phyloP scores from a whole-genome alignment of 768 basidiomycete species.

The Naganishia randhawae region DNA sequence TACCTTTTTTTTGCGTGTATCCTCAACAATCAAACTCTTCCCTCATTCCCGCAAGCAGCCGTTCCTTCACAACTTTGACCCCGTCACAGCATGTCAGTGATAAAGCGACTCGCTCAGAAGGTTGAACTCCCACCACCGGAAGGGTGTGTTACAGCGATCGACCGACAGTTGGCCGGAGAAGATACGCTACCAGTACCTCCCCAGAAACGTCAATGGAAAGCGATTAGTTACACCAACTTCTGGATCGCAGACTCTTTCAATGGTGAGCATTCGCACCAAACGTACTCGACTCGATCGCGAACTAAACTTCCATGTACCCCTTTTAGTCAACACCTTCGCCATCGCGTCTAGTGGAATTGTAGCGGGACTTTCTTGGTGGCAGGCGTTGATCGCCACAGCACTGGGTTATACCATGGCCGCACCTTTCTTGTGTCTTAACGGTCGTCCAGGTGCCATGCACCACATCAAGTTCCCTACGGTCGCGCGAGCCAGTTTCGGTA shows the following conservation, averaged over 20 bases:
- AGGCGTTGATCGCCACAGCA: constrained; percentile 68
- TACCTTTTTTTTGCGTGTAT: too few relatives aligned
- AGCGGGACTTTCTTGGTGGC: constrained; percentile 67
- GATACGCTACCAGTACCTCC: constrained; percentile 67
- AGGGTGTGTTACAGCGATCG: constrained; percentile 13
- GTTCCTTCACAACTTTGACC: neutral
- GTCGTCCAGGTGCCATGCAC: constrained; percentile 70
- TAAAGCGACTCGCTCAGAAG: constrained; percentile 7
- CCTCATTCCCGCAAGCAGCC: neutral
- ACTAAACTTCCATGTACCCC: constrained; percentile 48
- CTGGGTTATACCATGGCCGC: constrained; percentile 59
- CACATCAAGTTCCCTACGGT: constrained; percentile 59
- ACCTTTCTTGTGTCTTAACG: constrained; percentile 72
- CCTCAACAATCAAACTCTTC: too few relatives aligned
- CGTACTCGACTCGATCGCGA: constrained; percentile 29
- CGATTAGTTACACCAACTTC: constrained; percentile 66
- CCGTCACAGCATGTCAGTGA: neutral
- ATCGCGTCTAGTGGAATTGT: constrained; percentile 49
- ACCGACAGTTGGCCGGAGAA: constrained; percentile 57
- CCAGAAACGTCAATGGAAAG: constrained; percentile 64
- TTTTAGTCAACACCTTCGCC: constrained; percentile 44
- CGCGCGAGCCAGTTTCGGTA: constrained; percentile 66
- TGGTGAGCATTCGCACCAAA: neutral
- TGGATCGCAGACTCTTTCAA: constrained; percentile 42
- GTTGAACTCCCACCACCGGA: constrained; percentile 22